Evolutionary conservation across 345 rosid genomes (phyloP).

Genomic region (Limnanthes douglasii): DNA sequence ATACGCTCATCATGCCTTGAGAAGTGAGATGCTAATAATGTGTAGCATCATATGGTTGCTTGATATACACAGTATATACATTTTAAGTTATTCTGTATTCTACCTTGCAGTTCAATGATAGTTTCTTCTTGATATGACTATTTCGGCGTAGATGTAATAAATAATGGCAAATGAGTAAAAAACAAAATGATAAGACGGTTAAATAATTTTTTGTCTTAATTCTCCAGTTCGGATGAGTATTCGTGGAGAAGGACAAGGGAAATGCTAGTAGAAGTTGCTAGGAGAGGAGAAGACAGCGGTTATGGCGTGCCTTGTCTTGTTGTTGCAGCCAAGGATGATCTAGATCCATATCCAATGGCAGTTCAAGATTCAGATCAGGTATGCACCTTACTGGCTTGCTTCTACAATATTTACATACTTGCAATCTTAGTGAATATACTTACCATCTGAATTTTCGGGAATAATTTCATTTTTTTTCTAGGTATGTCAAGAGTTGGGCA

Average conservation of each 20-base stretch:
- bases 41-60: too few species aligned
- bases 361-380: conserved; percentile 48
- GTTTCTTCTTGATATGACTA: not conserved
- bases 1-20: too few species aligned
- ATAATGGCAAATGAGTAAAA: not conserved
- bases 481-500: conserved; percentile 63
- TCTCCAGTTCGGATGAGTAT: conserved; percentile 50
- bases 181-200: not conserved
- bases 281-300: conserved; percentile 54
- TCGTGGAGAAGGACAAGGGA: conserved; percentile 71
- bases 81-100: too few species aligned
- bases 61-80: too few species aligned
- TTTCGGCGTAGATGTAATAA: not conserved
- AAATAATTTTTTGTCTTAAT: not conserved
- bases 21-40: too few species aligned
- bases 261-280: conserved; percentile 48
- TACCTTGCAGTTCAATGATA: too few species aligned
- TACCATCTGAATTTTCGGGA: not conserved
- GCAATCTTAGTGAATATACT: not conserved
- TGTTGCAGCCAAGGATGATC: conserved; percentile 66
- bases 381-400: not conserved
- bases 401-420: not conserved
- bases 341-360: conserved; percentile 43
- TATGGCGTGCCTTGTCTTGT: conserved; percentile 56
- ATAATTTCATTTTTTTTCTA: conserved; percentile 6